Evolutionary conservation across 495 filamentous ascomycete species (phyloP).

Genomic region (Recurvomyces mirabilis): DNA sequence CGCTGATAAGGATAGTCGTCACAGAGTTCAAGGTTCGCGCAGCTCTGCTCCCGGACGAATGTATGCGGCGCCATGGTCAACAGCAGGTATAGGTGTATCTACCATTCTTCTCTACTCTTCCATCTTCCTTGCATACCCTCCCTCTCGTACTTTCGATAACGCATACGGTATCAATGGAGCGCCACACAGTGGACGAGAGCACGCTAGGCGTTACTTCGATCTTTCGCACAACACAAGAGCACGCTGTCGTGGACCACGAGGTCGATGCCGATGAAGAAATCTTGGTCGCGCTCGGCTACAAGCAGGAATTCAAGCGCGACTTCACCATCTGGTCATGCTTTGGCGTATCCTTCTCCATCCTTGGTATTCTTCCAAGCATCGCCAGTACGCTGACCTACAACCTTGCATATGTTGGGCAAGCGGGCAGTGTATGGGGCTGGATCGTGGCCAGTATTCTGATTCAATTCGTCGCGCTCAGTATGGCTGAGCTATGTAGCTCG

Average conservation of each 20-base stretch:
- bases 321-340: constrained; percentile 16
- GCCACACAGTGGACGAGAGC: constrained; percentile 7
- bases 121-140: neutral
- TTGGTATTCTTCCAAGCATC: constrained; percentile 9
- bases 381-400: constrained; percentile 8
- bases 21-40: too few relatives aligned
- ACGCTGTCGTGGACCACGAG: constrained; percentile 10
- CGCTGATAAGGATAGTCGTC: too few relatives aligned
- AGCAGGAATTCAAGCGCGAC: constrained; percentile 14
- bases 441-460: constrained; percentile 10
- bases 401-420: constrained; percentile 8
- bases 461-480: constrained; percentile 12
- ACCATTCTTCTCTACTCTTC: too few relatives aligned
- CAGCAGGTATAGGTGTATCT: too few relatives aligned
- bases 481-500: constrained; percentile 9
- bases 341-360: constrained; percentile 9
- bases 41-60: too few relatives aligned
- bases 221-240: constrained; percentile 1
- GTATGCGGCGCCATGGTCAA: too few relatives aligned
- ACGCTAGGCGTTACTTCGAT: constrained; percentile 6
- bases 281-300: constrained; percentile 7
- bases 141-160: neutral
- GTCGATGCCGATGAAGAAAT: constrained; percentile 7
- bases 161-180: too few relatives aligned
- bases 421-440: constrained; percentile 12